Base-by-base conservation (phyloP, 352 stramenopile species). In the Globisporangium radiosum region DNA sequence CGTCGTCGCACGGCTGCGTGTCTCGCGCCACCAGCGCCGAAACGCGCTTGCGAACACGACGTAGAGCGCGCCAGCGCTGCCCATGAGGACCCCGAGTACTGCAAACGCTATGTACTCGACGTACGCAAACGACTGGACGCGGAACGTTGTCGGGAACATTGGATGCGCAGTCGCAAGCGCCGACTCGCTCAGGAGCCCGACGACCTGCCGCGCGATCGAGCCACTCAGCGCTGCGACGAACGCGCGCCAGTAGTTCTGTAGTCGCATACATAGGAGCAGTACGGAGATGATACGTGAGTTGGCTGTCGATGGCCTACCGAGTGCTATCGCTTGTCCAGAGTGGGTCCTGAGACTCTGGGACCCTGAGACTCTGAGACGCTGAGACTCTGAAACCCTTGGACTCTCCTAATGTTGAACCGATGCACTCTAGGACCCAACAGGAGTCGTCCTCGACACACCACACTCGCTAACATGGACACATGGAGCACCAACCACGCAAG, bases 201-300 rank as follows among this genome's bases (percentile, higher is more conserved):
- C 64, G 36, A 79, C 48, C 36, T 89, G 67, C 1, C 78, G 68
- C 1, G 73, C 63, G 7, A 92, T 57, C 0, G 81, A 76, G 0
- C 70, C 78, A 19, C 76, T 87, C 43, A 87, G 69, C 8, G 81
- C 73, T 1, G 75, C 73, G 5, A 88, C 66, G 55, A 92, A 90
- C 6, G 73, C 73, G 14, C 72, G 68, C 75, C 78, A 90, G 54
- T 90, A 90, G 57, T 89, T 88, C 68, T 73, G 44, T 47, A 19
- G 17, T 19, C 17, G 17, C 17, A 19, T 19, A 19, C 17, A 19
- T 6, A 55, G 33, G 7, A 15, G 15, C 38, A 42, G 42, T 47
- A 6, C 7, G 2, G 11, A 47, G 9, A 19, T 19, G 17, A 19
- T 19, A 19, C 17, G 17, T 19, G 17, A 19, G 17, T 19, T 19